Evolutionary conservation across 257 asterid genomes (phyloP), one percentile per base, ranked within the genome.

Genomic region (Lycium barbarum): DNA sequence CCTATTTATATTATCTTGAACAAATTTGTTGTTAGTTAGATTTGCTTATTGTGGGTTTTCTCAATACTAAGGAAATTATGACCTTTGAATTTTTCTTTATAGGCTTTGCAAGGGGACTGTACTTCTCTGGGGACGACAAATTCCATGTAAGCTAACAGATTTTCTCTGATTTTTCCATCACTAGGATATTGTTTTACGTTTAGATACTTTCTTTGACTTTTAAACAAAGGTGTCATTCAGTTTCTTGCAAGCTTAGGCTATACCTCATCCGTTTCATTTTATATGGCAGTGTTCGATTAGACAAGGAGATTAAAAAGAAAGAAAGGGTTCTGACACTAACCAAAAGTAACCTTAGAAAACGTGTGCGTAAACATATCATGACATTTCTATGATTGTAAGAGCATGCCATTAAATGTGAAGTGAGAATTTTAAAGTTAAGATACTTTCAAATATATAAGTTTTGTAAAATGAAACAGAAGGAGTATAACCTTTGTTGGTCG

Each of bases 61-160:
- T 33, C 11, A 58, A 14, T 12, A 8, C 38, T 68, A 67, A 14
- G 0, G 43, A 20, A 45, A 43, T 40, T 45, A 18, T 54, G 26
- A 9, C 20, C 12, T 22, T 68, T 55, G 67, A 58, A 5, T 84
- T 55, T 22, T 47, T 51, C 80, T 67, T 38, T 89, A 62, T 92
- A 95, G 98, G 93, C 93, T 93, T 40, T 93, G 89, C 88, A 95
- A 91, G 89, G 97, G 97, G 84, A 84, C 92, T 38, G 95, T 88
- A 86, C 97, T 97, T 38, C 97, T 95, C 9, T 95, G 98, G 97
- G 98, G 98, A 67, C 92, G 98, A 22, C 97, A 95, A 74, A 95
- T 95, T 91, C 98, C 98, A 89, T 95, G 98, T 95, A 91, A 90
- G 93, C 80, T 54, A 36, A 9, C 53, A 12, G 4, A 40, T 14